Percentiles rank a stretch among this genome's conserved stretches.
These are phyloP conservation scores for Cryptococcus sp. DNA, from an alignment of 1,284 basidiomycete species.

Conservation along the genomic window DNA sequence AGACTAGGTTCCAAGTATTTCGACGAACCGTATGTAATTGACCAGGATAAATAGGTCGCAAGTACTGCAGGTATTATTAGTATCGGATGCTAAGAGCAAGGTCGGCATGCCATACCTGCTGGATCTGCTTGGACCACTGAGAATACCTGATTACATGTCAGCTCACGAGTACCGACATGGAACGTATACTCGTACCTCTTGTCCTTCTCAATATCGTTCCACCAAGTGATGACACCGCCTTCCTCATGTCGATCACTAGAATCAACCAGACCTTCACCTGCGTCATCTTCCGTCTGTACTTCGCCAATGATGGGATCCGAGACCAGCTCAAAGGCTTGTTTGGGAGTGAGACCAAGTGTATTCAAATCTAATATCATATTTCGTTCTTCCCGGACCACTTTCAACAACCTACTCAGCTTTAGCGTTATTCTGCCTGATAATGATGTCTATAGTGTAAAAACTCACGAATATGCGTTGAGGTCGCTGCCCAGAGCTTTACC, in stretches of 20 bases:
- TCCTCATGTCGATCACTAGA: conserved; percentile 80
- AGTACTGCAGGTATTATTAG: conserved; percentile 18
- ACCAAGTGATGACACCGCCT: conserved; percentile 70
- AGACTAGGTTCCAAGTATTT: conserved; percentile 76
- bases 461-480: conserved; percentile 63
- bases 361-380: conserved; percentile 60
- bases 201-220: conserved; percentile 88
- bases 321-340: conserved; percentile 66
- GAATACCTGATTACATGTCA: conserved; percentile 18
- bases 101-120: conserved; percentile 20
- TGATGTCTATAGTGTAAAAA: conserved; percentile 1
- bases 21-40: conserved; percentile 65
- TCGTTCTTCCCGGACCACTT: conserved; percentile 68
- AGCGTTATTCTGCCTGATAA: neutral
- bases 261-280: conserved; percentile 74
- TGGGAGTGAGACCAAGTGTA: conserved; percentile 58
- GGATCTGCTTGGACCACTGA: conserved; percentile 25
- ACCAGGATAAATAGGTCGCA: conserved; percentile 54
- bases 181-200: conserved; percentile 48
- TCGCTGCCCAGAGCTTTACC: conserved; percentile 62
- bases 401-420: conserved; percentile 55
- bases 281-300: conserved; percentile 53
- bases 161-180: conserved; percentile 4
- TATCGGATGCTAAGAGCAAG: neutral
- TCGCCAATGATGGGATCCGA: conserved; percentile 58